Evolutionary conservation across 2,329 filamentous ascomycete genomes (phyloP), one percentile per base, ranked within the genome.

Genomic region (Pseudocercospora eumusae): DNA sequence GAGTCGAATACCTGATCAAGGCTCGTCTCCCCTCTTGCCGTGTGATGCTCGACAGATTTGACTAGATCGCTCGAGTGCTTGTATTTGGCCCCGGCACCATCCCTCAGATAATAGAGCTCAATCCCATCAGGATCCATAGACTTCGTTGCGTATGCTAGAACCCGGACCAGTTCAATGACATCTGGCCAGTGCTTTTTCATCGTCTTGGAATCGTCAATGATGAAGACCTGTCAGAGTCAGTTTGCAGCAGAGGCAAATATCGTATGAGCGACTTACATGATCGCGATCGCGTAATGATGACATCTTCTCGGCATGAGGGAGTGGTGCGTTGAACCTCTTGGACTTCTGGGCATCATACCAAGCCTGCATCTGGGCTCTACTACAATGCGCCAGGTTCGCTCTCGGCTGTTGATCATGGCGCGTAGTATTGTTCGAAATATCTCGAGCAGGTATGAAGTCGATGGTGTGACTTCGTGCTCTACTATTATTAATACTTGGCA

Each of bases 131-230:
- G 18, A 33, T 66, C 64, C 7, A 18, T 7, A 7, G 36, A 23
- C 33, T 66, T 64, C 13, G 57, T 36, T 25, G 61, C 52, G 27
- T 57, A 64, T 4, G 55, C 42, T 3, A 62, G 47, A 1, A 59
- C n/a, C 2, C 36, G 27, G 18, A 63, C 3, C 18, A 63, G 36
- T 5, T 61, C 49, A 2, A 36, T 31, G 15, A 67, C 42, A 20
- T 61, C 45, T 6, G 31, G 27, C 36, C 57, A 56, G 13, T 65
- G 45, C 4, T 56, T 15, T 15, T 31, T 28, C 63, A 67, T 67
- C 2, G 40, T 52, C 23, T 15, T 2, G 2, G 60, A 59, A 28
- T 67, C 56, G 28, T 67, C 65, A 25, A 67, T 27, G 23, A 67
- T 27, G 50, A 67, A 62, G 13, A 65, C 57, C 63, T 67, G 33